Base-by-base conservation (phyloP, 768 basidiomycete genomes). In the Pleurotus sapidus region DNA sequence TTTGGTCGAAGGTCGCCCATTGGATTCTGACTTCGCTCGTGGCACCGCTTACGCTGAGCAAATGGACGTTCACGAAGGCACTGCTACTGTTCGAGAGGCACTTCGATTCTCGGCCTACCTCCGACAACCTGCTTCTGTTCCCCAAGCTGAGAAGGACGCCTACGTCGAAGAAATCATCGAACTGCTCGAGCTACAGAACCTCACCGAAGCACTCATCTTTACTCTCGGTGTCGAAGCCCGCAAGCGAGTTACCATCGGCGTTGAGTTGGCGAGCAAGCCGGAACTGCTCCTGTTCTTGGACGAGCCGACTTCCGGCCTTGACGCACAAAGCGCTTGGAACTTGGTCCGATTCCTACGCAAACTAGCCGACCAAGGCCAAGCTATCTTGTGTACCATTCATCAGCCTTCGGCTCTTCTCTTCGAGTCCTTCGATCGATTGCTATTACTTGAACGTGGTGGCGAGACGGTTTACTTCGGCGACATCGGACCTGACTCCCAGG, bases 401-500 rank as follows among this genome's bases (percentile, higher is more conserved):
- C 93, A 94, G 61, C 93, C 93, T 2, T 92, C 91, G 3, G 84
- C 91, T 3, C 78, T 93, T 17, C 75, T 96, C 2, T 95, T 96
- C 71, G 88, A 93, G 69, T 86, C 86, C 64, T 95, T 97, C 63
- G 94, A 89, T 62, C 80, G 85, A 39, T 71, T 88, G 46, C 68
- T 90, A 24, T 74, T 89, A 8, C 74, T 88, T 14, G 86, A 93
- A 64, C 76, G 77, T 14, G 94, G 94, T 1, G 94, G 94, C 5
- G 86, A 91, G 68, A 94, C 93, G 0, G 91, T 95, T n/a, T 96
- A 95, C 77, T 95, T 92, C 65, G 94, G 93, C 43, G 88, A 91
- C 59, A 91, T 95, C 49, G 94, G 93, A 46, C 68, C 77, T 43
- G 88, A 92, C 60, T 89, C 91, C 3, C 65, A 73, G 1, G 75